Evolutionary conservation across 306 rosid genomes (phyloP), one percentile per base, ranked within the genome.

Genomic region (Delonix regia): DNA sequence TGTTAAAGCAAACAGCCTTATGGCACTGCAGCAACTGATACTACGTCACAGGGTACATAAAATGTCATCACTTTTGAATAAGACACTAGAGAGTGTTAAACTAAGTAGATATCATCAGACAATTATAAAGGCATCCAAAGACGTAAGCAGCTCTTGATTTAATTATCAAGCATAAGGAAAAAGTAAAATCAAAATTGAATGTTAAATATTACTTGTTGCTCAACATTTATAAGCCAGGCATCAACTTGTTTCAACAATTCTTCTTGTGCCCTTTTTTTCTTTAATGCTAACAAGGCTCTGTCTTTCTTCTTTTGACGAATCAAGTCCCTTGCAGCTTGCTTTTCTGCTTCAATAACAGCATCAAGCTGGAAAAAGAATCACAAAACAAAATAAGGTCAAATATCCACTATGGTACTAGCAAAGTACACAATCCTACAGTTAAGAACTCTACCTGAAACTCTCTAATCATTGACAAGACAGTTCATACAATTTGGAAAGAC

Each of bases 211-310:
- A 94, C 98, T 81, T 94, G 99, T 78, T 95, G 98, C 86, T 95
- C 99, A 61, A 92, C 99, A 83, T 95, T 95, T 51, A 95, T 87
- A 52, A 95, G 86, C 99, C 99, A 95, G 69, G 90, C 81, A 61
- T 92, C 99, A 45, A 95, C 99, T 89, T 95, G 97, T 90, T 93
- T 95, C 87, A 92, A 83, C 68, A 95, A 85, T 68, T 95, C 98
- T 87, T 95, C 99, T 81, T 95, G 99, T 51, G 97, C 14, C 82
- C 86, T 95, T 60, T 95, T 95, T 80, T 92, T 95, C 93, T 88
- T 95, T 57, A 95, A 83, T 13, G 97, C 93, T 71, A 95, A 77
- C 89, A 95, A 86, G 38, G 99, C 99, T 76, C 98, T 87, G 52
- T 95, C 97, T 87, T 91, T 95, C 86, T 85, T 94, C 94, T 92